Evolutionary conservation across 106 monocot genomes (phyloP), one percentile per base, ranked within the genome.

Genomic region (Platanthera guangdongensis): DNA sequence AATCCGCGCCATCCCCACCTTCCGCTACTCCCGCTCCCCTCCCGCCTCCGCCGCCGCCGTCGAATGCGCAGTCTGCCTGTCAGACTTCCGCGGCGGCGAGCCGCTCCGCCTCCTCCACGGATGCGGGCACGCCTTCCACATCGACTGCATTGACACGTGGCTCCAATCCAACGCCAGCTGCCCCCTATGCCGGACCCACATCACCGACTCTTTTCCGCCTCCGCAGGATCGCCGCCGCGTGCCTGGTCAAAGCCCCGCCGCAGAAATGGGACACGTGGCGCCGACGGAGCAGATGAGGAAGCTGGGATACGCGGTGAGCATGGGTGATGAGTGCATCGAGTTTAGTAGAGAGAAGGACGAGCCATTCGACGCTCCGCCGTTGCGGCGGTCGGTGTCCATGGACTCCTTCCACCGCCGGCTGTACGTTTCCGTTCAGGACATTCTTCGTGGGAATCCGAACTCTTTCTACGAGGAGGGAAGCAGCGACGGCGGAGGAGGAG

Each of bases 351-450:
- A 71, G 0, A 83, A 79, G 22, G 83, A 84, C 5, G 89, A 87
- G 68, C 22, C 78, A 72, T 84, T 81, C 64, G 46, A 1, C 3
- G 82, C 88, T 8, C 86, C 84, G 74, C 84, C 86, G 11, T 57
- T 93, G 10, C 78, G 90, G 84, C 82, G 93, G 79, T 93, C 93
- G 1, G 75, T 93, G 63, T 93, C 93, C n/a, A 77, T 93, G 90
- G 90, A 88, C 32, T 88, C 87, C n/a, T 54, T 9, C 19, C 78
- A 87, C 21, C 77, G 82, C 52, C 82, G 83, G 25, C 78, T 87
- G 62, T 81, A 77, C 57, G 50, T 85, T 32, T 83, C 87, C 4
- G 78, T 89, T 21, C 87, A 87, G 76, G 84, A 89, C 79, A 80
- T 81, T 14, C 52, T 87, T 9, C 53, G 63, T 22, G 46, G 78